phyloP scores from a whole-genome alignment of 176 grass and related monocot species.

The Carex pumila region DNA sequence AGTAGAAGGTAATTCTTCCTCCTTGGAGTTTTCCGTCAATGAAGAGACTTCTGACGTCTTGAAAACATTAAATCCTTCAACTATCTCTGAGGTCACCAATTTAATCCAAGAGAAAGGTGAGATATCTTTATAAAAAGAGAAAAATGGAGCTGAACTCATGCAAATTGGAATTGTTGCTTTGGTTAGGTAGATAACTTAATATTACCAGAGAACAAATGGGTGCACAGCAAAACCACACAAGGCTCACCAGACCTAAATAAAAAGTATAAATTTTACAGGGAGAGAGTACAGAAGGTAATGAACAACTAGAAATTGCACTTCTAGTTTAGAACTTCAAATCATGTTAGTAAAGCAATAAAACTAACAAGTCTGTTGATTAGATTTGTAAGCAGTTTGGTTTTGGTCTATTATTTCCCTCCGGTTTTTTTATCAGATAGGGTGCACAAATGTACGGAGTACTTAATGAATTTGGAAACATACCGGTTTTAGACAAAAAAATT shows the following conservation, averaged over 20 bases:
- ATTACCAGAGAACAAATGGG: neutral
- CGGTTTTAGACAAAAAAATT: neutral
- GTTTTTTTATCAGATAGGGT: neutral
- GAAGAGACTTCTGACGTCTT: slow-evolving; percentile 35
- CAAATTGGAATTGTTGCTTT: neutral
- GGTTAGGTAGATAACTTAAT: neutral
- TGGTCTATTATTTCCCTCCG: neutral
- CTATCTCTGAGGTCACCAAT: slow-evolving; percentile 29
- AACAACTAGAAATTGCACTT: neutral
- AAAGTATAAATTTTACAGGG: neutral
- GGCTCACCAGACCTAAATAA: neutral
- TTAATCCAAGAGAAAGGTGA: neutral
- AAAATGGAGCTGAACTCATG: neutral
- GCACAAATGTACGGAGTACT: neutral
- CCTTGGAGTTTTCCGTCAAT: slow-evolving; percentile 18
- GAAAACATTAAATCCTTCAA: slow-evolving; percentile 80
- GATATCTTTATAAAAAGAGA: neutral
- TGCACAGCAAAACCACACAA: neutral
- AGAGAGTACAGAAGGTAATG: neutral
- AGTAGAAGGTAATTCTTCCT: slow-evolving; percentile 24
- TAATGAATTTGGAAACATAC: neutral
- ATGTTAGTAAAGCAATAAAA: neutral
- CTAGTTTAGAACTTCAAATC: neutral
- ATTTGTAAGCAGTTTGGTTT: neutral
- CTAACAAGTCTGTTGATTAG: neutral